Evolutionary conservation across 768 basidiomycete species (phyloP), one percentile per base, ranked within the genome.

Genomic region (Russula ochroleuca): DNA sequence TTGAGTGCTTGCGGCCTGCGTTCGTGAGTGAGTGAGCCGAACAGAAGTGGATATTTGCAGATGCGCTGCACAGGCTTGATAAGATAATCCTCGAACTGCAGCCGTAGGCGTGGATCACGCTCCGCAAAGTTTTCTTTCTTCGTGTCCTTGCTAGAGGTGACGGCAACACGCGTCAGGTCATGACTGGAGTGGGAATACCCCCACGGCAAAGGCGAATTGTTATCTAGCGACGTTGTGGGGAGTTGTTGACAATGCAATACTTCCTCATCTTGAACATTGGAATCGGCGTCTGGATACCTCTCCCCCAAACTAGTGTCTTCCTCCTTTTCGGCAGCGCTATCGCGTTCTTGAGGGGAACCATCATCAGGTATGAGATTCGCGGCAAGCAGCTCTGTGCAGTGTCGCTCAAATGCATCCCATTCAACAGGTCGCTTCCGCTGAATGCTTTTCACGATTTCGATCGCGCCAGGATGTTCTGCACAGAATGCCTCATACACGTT

Each of bases 21-120:
- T 15, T 61, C 33, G 19, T 38, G 43, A 40, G 73, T 66, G 51
- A 97, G 81, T 69, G 90, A 86, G 62, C 86, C 87, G 50, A 99
- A 83, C 10, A 99, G 81, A 56, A 98, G 81, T 19, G 94, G 93
- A 72, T 99, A 99, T 69, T 88, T 91, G 82, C 95, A 98, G 55
- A 99, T 88, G 56, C 94, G 80, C 74, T 99, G 96, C 17, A 98
- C 83, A n/a, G 96, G 96, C 74, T 94, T 94, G 77, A 99, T 98
- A 76, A 98, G 81, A 72, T 94, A 94, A 76, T 98, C 96, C 68
- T 84, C 77, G 73, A 90, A 85, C 62, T 80, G 79, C 41, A 90
- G 81, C 23, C 83, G 82, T 14, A 76, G 51, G 35, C 66, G 66
- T 17, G 64, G 53, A 49, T 60, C 64, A 56, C 50, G 57, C 9